Evolutionary conservation across 495 filamentous ascomycete species (phyloP), one percentile per base, ranked within the genome.

Genomic region (Emericellopsis terricola): DNA sequence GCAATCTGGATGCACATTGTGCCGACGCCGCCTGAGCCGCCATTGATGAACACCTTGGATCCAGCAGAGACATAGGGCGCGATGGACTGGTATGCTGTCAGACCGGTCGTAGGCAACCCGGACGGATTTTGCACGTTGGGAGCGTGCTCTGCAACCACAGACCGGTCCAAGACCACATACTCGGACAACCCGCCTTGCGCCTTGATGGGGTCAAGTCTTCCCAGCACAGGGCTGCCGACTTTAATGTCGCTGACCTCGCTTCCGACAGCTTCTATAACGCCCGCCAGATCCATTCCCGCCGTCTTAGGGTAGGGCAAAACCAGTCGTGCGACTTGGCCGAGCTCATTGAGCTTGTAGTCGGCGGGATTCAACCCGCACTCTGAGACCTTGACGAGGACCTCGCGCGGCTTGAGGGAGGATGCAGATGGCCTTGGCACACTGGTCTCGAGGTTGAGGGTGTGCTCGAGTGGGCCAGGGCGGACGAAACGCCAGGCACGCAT

Each of bases 271-370:
- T 64, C 54, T n/a, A 80, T 59, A 7, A 56, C 57, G 11, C 74
- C 75, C 24, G 57, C 55, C 41, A 70, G 72, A 46, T 80, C 75
- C 47, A 73, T 52, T 0, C 69, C 65, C 0, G 65, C 73, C 11
- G 62, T 62, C 0, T 63, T 60, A 1, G 63, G 60, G 14, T 30
- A 18, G 1, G 23, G 15, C 1, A 29, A 19, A n/a, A 50, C 44
- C 38, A 67, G 43, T 0, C 60, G 21, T 2, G 62, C 31, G 3
- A 65, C 11, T 10, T 58, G 16, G 0, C 53, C 51, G 35, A 69
- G 41, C 37, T 76, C 68, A 8, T 66, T 57, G 19, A 67, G 38
- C 48, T 78, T 78, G 63, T 68, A 71, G 60, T 81, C 76, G 9
- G 65, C 65, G 2, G 76, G 75, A 49, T 81, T 81, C 17, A 78